Evolutionary conservation across 441 rosid genomes (phyloP).

Genomic region (Erodium chrysanthum): DNA sequence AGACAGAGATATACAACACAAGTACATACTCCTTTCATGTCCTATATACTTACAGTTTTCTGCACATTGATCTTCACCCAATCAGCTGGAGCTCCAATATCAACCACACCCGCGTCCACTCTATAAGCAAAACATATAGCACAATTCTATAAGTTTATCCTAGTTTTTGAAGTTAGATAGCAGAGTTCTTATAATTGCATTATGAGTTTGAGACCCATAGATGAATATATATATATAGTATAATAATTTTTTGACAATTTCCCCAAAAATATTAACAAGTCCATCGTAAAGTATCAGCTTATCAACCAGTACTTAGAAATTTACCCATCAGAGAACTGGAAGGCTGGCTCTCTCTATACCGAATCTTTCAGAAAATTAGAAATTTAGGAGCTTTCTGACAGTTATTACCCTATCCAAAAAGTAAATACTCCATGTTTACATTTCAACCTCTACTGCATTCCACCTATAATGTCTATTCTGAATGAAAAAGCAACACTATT

Average conservation of each 20-base stretch:
- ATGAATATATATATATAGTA: no score
- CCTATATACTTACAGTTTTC: constrained; percentile 34
- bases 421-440: background rate
- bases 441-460: background rate
- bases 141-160: background rate
- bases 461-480: background rate
- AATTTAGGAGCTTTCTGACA: background rate
- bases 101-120: constrained; percentile 46
- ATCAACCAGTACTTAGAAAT: background rate
- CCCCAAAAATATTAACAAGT: background rate
- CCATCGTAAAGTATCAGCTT: background rate
- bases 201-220: background rate
- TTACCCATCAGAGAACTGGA: background rate
- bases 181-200: no score
- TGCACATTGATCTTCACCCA: constrained; percentile 66
- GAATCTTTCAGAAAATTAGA: background rate
- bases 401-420: background rate
- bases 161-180: background rate
- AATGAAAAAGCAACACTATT: background rate
- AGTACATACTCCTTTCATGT: constrained; percentile 6
- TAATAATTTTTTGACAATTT: background rate
- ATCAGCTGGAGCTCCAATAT: constrained; percentile 53
- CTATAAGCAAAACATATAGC: constrained; percentile 21
- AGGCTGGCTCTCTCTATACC: background rate
- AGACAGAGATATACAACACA: constrained; percentile 7